These are phyloP conservation scores for Epichloe glyceriae DNA, from an alignment of 2,329 filamentous ascomycete species.

Conservation along the genomic window DNA sequence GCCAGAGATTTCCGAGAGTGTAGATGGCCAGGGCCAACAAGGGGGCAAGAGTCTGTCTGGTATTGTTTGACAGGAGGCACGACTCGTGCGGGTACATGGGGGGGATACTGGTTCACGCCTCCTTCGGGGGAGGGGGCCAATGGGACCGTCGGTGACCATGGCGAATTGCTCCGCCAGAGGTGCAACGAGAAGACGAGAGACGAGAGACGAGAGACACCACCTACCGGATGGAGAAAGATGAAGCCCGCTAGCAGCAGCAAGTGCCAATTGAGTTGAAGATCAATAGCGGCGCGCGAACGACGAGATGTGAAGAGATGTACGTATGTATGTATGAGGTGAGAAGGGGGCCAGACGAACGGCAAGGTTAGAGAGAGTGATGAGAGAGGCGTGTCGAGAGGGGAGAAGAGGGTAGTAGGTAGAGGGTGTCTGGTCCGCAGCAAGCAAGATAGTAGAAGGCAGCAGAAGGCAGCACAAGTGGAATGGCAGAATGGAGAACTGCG, in stretches of 20 bases:
- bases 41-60: background rate
- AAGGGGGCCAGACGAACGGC: background rate
- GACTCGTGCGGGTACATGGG: constrained; percentile 6
- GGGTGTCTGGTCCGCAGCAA: background rate
- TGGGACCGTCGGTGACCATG: background rate
- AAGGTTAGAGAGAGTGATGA: too few relatives aligned
- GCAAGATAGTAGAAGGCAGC: background rate
- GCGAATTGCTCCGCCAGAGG: background rate
- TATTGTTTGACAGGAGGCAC: constrained; percentile 4
- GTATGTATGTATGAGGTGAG: background rate
- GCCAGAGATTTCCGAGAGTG: background rate
- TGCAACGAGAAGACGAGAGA: too few relatives aligned
- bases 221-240: background rate
- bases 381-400: constrained; percentile 1
- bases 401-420: background rate
- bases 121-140: background rate
- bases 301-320: background rate
- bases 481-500: background rate
- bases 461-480: background rate
- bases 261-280: constrained; percentile 1
- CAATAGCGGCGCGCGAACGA: too few relatives aligned
- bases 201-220: background rate
- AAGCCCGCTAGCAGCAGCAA: background rate
- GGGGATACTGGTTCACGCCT: constrained; percentile 1
- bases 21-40: background rate